These are phyloP conservation scores for Ulmus americana DNA, from an alignment of 331 rosid species.

Conservation along the genomic window DNA sequence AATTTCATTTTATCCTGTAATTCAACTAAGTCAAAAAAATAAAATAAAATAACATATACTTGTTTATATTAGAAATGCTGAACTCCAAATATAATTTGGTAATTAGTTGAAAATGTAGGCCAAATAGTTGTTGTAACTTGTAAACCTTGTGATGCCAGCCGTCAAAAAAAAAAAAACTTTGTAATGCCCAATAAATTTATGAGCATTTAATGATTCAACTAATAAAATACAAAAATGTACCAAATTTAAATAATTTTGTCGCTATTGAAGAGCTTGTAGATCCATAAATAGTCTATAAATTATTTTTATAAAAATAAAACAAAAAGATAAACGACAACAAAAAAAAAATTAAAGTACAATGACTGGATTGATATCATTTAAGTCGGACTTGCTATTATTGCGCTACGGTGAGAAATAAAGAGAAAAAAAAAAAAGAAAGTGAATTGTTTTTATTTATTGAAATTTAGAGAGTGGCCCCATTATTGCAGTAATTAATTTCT, in stretches of 20 bases:
- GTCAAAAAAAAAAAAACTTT: too few relatives aligned
- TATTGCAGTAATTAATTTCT: neutral
- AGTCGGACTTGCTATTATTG: neutral
- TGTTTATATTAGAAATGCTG: too few relatives aligned
- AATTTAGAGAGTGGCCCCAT: neutral
- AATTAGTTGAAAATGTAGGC: neutral
- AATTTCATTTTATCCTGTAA: too few relatives aligned
- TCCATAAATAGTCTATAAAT: too few relatives aligned
- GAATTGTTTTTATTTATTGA: neutral
- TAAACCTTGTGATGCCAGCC: too few relatives aligned
- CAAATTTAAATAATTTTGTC: neutral
- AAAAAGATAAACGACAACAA: neutral
- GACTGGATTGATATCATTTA: neutral
- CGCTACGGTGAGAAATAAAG: neutral
- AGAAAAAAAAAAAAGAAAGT: neutral
- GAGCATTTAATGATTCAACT: neutral
- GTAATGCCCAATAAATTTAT: neutral
- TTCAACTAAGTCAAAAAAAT: too few relatives aligned
- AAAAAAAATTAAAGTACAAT: neutral
- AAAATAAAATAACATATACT: too few relatives aligned
- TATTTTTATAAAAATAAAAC: neutral
- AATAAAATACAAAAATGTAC: neutral
- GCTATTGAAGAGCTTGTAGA: too few relatives aligned
- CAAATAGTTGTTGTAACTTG: neutral
- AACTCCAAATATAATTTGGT: too few relatives aligned